A percentile compares a stretch with the other conserved stretches of the same genome.
phyloP scores from a whole-genome alignment of 2,329 filamentous ascomycete species.

The Colletotrichum horii region DNA sequence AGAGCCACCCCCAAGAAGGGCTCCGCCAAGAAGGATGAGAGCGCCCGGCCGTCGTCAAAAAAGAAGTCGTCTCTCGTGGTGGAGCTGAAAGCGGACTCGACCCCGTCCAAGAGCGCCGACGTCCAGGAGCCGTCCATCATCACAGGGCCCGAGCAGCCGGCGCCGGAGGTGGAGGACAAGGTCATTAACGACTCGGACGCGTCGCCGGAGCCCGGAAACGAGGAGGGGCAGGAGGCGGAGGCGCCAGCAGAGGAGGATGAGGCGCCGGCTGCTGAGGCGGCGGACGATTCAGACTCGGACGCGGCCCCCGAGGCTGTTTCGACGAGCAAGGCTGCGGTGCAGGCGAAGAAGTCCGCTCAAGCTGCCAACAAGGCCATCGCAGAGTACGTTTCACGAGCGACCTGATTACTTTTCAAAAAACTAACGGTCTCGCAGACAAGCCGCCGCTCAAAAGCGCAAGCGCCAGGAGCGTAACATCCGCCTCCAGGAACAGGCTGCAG shows the following conservation, averaged over 20 bases:
- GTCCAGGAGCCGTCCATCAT: slow-evolving; percentile 2
- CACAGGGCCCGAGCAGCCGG: slow-evolving; percentile 18
- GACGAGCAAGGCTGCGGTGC: slow-evolving; percentile 51
- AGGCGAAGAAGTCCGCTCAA: slow-evolving; percentile 50
- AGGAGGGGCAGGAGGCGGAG: slow-evolving; percentile 8
- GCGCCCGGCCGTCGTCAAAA: not conserved
- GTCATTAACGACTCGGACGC: slow-evolving; percentile 19
- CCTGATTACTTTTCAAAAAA: not conserved
- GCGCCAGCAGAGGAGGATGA: slow-evolving; percentile 20
- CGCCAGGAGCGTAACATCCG: slow-evolving; percentile 59
- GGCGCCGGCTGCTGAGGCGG: slow-evolving; percentile 36
- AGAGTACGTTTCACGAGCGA: slow-evolving; percentile 44
- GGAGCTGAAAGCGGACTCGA: slow-evolving; percentile 5
- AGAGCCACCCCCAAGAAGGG: not conserved
- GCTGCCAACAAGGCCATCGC: slow-evolving; percentile 55
- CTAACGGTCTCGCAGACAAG: slow-evolving; percentile 45
- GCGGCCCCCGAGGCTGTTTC: slow-evolving; percentile 67
- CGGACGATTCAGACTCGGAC: slow-evolving; percentile 53
- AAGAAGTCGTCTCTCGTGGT: slow-evolving; percentile 12
- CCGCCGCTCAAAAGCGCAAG: slow-evolving; percentile 57
- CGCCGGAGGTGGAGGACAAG: slow-evolving; percentile 19
- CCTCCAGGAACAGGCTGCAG: slow-evolving; percentile 60
- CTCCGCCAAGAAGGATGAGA: slow-evolving; percentile 9
- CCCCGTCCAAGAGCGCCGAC: not conserved
- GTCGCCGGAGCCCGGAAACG: not conserved